Base-by-base conservation (phyloP, 352 stramenopile genomes). In the Phytophthora pisi region DNA sequence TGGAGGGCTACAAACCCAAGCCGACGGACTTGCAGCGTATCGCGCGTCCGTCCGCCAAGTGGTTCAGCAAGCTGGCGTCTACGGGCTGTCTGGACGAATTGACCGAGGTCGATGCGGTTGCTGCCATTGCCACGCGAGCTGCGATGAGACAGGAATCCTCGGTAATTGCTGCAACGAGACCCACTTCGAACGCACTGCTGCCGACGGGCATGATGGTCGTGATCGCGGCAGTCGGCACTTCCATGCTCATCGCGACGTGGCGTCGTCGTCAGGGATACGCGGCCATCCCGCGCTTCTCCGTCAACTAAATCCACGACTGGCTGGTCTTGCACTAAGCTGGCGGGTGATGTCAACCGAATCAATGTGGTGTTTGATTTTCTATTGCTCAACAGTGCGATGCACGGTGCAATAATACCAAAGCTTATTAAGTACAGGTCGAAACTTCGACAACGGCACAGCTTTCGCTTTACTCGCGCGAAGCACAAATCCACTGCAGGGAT, bases 11-110 rank as follows among this genome's bases (percentile, higher is more conserved):
- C 2, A 50, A 42, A 10, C 52, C 51, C 2, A 47, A 61, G 16
- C 50, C 51, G 5, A 57, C 34, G 7, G 70, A 60, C 45, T 55
- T 62, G 57, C 43, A 63, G 11, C 64, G 64, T 16, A 74, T 63
- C 34, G 49, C 59, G n/a, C 70, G 70, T 23, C 60, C 61, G 8
- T 62, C 69, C 5, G 69, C 69, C 50, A 72, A 64, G n/a, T 73
- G 69, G 69, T 70, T 61, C 36, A 59, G 64, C 26, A 66, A 73
- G 46, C 24, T 73, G 51, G 66, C 70, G 24, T 66, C 57, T 10
- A 72, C 61, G 13, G 66, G 66, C 7, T 75, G 70, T 28, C 57
- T 75, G 13, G 64, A 64, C 24, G 56, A 57, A 23, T 15, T 65
- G 8, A 55, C 38, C 8, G 24, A 43, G 3, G 3, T 5, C n/a